Evolutionary conservation across 2,329 filamentous ascomycete species (phyloP).

Genomic region (Thermothelomyces thermophilus): DNA sequence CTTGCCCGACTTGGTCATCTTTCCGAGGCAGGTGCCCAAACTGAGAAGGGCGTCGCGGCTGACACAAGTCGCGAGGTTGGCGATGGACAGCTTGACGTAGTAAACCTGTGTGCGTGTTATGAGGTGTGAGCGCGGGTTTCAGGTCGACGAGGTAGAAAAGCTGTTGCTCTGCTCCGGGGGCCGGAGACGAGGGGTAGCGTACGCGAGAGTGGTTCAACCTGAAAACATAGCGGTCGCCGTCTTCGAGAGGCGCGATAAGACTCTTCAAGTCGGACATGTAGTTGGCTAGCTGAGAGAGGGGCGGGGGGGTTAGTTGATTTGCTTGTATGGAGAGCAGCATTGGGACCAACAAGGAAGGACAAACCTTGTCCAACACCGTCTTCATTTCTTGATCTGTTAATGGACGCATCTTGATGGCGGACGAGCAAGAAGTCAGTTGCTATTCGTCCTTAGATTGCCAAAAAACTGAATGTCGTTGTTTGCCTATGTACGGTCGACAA

Average conservation of each 20-base stretch:
- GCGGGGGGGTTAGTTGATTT: constrained; percentile 62
- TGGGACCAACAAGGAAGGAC: not conserved
- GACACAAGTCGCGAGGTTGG: constrained; percentile 84
- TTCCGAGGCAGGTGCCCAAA: constrained; percentile 81
- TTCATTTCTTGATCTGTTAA: constrained; percentile 75
- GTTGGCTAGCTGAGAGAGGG: constrained; percentile 69
- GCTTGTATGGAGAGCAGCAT: constrained; percentile 27
- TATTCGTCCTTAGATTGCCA: not conserved
- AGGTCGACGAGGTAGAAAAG: not conserved
- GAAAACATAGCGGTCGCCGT: constrained; percentile 77
- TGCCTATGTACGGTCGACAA: not conserved
- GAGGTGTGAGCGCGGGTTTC: constrained; percentile 1
- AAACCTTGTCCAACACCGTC: constrained; percentile 59
- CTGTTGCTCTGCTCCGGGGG: not conserved
- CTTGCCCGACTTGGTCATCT: constrained; percentile 95
- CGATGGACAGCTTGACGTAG: constrained; percentile 83
- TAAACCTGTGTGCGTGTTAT: constrained; percentile 61
- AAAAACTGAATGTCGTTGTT: not conserved
- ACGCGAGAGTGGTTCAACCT: constrained; percentile 57
- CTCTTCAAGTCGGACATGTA: constrained; percentile 86
- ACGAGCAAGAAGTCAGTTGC: not conserved
- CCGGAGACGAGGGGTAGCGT: not conserved
- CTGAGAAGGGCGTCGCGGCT: constrained; percentile 75
- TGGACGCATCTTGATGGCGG: constrained; percentile 57
- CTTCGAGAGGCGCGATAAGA: constrained; percentile 67